phyloP scores from a whole-genome alignment of 1,139 yeast species.

The Taphrina confusa region DNA sequence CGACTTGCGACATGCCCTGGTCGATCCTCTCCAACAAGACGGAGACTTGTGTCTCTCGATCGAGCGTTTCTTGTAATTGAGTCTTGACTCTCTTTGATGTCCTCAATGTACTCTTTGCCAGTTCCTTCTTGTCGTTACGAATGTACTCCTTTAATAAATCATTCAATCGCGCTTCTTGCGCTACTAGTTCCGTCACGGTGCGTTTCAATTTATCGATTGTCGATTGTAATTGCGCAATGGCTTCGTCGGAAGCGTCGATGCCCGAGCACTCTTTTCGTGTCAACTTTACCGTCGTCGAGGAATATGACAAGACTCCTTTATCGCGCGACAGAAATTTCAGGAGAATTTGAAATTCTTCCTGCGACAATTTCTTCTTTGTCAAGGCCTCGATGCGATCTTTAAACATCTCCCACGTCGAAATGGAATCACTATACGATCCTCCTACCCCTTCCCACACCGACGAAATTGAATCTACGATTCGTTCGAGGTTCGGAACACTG shows the following conservation, averaged over 20 bases:
- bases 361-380: background rate
- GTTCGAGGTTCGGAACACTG: slow-evolving; percentile 12
- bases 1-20: slow-evolving; percentile 12
- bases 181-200: background rate
- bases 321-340: slow-evolving; percentile 9
- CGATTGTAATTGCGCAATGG: slow-evolving; percentile 11
- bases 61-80: background rate
- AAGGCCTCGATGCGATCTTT: background rate
- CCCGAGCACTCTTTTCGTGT: background rate
- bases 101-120: slow-evolving; percentile 3
- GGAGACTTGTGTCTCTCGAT: slow-evolving; percentile 5
- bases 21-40: slow-evolving; percentile 24
- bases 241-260: slow-evolving; percentile 23
- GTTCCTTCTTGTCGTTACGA: background rate
- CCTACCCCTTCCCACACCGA: background rate
- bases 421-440: slow-evolving; percentile 2
- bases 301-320: background rate
- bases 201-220: background rate
- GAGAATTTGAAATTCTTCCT: slow-evolving; percentile 1
- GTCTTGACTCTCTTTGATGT: slow-evolving; percentile 5
- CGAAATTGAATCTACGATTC: background rate
- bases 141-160: background rate
- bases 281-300: slow-evolving; percentile 9
- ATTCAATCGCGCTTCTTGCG: background rate
- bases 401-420: slow-evolving; percentile 12